These are phyloP conservation scores for Hypoxylon sp. DNA, from an alignment of 2,329 filamentous ascomycete genomes.

Conservation along the genomic window DNA sequence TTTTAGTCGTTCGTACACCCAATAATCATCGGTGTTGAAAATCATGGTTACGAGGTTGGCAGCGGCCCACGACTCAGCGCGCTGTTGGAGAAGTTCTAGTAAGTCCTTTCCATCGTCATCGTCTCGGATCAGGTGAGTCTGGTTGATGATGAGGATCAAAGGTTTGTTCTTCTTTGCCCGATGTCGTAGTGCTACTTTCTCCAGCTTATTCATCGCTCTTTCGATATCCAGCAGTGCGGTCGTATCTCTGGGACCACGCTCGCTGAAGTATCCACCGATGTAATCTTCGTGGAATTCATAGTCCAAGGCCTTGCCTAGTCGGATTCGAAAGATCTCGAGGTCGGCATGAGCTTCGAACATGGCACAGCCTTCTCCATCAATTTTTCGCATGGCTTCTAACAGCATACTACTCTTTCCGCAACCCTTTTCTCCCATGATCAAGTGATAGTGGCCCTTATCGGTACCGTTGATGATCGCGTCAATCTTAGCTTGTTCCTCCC, in stretches of 20 bases:
- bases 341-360: constrained; percentile 98
- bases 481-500: constrained; percentile 85
- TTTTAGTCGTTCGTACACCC: constrained; percentile 96
- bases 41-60: constrained; percentile 91
- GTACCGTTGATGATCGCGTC: constrained; percentile 85
- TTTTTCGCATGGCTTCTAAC: constrained; percentile 92
- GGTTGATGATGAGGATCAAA: constrained; percentile 94
- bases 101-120: constrained; percentile 94
- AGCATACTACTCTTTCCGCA: constrained; percentile 98
- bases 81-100: constrained; percentile 93
- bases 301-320: constrained; percentile 92
- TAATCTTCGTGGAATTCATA: constrained; percentile 99
- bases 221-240: constrained; percentile 96
- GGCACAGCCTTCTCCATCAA: constrained; percentile 87
- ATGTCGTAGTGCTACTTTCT: constrained; percentile 88
- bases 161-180: constrained; percentile 75
- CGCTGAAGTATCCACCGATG: constrained; percentile 95
- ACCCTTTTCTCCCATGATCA: constrained; percentile 95
- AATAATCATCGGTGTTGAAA: constrained; percentile 98
- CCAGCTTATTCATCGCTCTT: constrained; percentile 95
- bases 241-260: constrained; percentile 90
- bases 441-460: constrained; percentile 85
- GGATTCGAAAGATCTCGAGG: constrained; percentile 92
- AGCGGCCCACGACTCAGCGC: constrained; percentile 96
- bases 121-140: constrained; percentile 90